Base-by-base conservation (phyloP, 2,329 filamentous ascomycete species). In the Alternaria sp. region DNA sequence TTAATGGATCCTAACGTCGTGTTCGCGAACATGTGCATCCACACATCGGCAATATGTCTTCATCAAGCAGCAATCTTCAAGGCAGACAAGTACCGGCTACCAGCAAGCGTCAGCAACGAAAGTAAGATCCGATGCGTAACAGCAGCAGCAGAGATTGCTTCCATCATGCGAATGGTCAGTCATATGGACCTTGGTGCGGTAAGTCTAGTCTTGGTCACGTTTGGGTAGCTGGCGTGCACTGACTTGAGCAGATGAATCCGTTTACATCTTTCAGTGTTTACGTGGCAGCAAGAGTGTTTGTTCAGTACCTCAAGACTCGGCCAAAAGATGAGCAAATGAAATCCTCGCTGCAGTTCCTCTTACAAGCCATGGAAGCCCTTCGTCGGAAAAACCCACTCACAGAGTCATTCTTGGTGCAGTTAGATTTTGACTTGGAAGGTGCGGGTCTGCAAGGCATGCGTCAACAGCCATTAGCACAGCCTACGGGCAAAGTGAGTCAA, bases 1-100 rank as follows among this genome's bases (percentile, higher is more conserved):
- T 80, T 97, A 33, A 80, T 83, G 14, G 90, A 93, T 70, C 85
- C 93, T 3, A 98, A 97, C 64, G 88, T 94, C 53, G 88, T 98
- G 4, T 98, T 97, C 75, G 88, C 91, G 56, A 98, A 98, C 71
- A 97, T 99, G 92, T 93, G 91, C 73, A 92, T 99, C 31, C 93
- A 98, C 75, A 97, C 95, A 0, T 96, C 93, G 1, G 93, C 92
- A 1, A 98, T 99, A 53, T 98, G 94, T 76, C 82, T 99, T n/a
- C 95, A 99, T 72, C 95, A 99, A 79, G 95, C 94, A 2, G 95
- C 95, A 26, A 98, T 99, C 21, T 97, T 94, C 84, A 98, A 97
- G 75, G 93, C 93, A 0, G 94, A 98, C 70, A 95, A 93, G 79
- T 90, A 97, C 77, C 86, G 88, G 52, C 81, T 97, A 60, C 88